These are phyloP conservation scores for Picea mariana DNA, from an alignment of 83 land plant species.

Conservation along the genomic window DNA sequence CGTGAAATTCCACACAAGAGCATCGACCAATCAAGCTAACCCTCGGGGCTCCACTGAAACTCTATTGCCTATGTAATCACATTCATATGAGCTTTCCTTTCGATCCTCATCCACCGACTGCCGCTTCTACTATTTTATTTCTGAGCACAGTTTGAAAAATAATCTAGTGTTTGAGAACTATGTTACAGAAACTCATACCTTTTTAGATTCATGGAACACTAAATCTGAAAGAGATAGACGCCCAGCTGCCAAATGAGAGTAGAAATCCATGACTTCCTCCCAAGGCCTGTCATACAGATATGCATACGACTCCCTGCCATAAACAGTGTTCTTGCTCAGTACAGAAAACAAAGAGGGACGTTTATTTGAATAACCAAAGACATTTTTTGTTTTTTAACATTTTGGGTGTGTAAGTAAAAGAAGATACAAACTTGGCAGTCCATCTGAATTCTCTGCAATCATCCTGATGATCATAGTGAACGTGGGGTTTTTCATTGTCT, in stretches of 20 bases:
- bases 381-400: no score
- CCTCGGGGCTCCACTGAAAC: no score
- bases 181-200: neutral
- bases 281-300: conserved; percentile 56
- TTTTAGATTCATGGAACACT: neutral
- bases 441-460: conserved; percentile 38
- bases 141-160: no score
- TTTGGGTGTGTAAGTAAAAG: neutral
- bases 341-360: neutral
- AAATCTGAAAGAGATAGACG: conserved; percentile 26
- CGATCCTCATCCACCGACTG: no score
- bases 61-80: no score
- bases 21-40: no score
- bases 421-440: conserved; percentile 42
- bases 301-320: conserved; percentile 49
- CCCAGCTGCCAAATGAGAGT: conserved; percentile 46
- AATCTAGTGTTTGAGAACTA: neutral
- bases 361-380: neutral
- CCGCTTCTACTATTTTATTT: no score
- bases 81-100: no score
- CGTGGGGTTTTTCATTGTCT: conserved; percentile 25
- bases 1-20: no score
- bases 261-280: conserved; percentile 55
- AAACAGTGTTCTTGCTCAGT: neutral
- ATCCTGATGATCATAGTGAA: conserved; percentile 61